phyloP scores from a whole-genome alignment of 352 stramenopile genomes.

The Phytophthora podocarpi region DNA sequence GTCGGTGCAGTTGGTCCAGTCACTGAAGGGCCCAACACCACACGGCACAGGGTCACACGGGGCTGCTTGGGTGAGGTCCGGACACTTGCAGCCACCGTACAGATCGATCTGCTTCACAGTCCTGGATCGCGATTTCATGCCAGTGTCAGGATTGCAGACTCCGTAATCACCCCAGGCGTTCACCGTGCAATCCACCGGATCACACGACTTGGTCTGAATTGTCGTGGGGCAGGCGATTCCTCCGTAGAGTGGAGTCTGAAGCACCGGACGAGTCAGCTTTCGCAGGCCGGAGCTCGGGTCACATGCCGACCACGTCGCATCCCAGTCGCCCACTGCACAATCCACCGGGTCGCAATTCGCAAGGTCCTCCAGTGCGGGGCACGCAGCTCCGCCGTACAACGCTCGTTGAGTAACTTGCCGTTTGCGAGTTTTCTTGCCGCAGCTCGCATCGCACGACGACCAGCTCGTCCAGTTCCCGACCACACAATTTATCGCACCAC shows the following conservation, averaged over 20 bases:
- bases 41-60: slow-evolving; percentile 58
- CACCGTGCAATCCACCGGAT: slow-evolving; percentile 55
- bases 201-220: slow-evolving; percentile 41
- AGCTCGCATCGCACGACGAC: slow-evolving; percentile 43
- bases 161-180: slow-evolving; percentile 43
- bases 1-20: slow-evolving; percentile 60
- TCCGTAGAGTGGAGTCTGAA: slow-evolving; percentile 41
- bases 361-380: slow-evolving; percentile 42
- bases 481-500: slow-evolving; percentile 51
- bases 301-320: slow-evolving; percentile 37
- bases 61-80: slow-evolving; percentile 37
- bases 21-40: slow-evolving; percentile 41
- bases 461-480: slow-evolving; percentile 51
- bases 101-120: slow-evolving; percentile 45
- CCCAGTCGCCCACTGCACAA: slow-evolving; percentile 48
- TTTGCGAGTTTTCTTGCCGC: slow-evolving; percentile 47
- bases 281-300: slow-evolving; percentile 36
- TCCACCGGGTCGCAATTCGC: slow-evolving; percentile 46
- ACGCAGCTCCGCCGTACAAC: slow-evolving; percentile 37
- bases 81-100: slow-evolving; percentile 60
- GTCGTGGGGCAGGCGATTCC: slow-evolving; percentile 41
- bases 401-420: slow-evolving; percentile 39
- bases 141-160: slow-evolving; percentile 26
- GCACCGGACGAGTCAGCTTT: slow-evolving; percentile 43
- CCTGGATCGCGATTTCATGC: slow-evolving; percentile 46